Evolutionary conservation across 768 basidiomycete genomes (phyloP).

Genomic region (Sistotremastrum suecicum): DNA sequence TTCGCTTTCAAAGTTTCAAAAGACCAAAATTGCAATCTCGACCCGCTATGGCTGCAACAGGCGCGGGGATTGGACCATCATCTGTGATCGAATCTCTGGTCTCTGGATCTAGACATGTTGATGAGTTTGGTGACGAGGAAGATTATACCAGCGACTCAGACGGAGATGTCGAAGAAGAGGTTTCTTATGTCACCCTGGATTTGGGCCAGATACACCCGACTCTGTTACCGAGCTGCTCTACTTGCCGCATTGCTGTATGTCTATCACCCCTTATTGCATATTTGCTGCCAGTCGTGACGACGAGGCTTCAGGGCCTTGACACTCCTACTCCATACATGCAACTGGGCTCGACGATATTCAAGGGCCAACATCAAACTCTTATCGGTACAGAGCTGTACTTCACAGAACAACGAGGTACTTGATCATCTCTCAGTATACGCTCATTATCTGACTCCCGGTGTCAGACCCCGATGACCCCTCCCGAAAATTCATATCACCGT

Average conservation of each 20-base stretch:
- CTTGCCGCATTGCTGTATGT: constrained; percentile 65
- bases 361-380: constrained; percentile 51
- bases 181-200: constrained; percentile 62
- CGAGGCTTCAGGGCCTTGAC: constrained; percentile 46
- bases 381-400: constrained; percentile 70
- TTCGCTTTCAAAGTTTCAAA: too few species aligned
- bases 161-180: constrained; percentile 40
- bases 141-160: constrained; percentile 43
- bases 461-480: constrained; percentile 32
- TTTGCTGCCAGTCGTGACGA: neutral
- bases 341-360: constrained; percentile 59
- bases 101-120: constrained; percentile 10
- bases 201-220: constrained; percentile 59
- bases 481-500: constrained; percentile 37
- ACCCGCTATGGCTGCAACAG: too few species aligned
- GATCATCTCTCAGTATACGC: neutral
- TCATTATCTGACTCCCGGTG: constrained; percentile 10
- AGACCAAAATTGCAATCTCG: too few species aligned
- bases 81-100: too few species aligned
- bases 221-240: constrained; percentile 53
- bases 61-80: too few species aligned
- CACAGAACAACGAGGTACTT: constrained; percentile 42
- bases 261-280: neutral
- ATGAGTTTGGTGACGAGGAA: constrained; percentile 25
- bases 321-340: constrained; percentile 68